Evolutionary conservation across 2,329 filamentous ascomycete species (phyloP).

Genomic region (Talaromyces sp.): DNA sequence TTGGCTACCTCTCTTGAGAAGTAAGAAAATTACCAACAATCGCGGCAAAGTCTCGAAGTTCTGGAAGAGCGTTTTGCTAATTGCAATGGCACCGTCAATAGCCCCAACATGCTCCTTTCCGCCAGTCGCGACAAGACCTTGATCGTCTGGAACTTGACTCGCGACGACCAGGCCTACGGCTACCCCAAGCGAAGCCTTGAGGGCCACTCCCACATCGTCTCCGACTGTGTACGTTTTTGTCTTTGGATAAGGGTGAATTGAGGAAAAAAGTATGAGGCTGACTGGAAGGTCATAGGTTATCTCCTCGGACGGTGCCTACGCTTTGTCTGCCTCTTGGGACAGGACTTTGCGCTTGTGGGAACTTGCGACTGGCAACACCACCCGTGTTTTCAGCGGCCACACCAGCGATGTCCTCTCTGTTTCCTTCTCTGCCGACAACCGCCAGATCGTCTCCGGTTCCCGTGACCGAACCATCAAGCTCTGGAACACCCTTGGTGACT

Average conservation of each 20-base stretch:
- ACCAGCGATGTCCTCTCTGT: conserved; percentile 99
- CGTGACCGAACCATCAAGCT: conserved; percentile 99
- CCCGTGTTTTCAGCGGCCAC: conserved; percentile 97
- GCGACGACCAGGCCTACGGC: conserved; percentile 96
- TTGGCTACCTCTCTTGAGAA: conserved; percentile 99
- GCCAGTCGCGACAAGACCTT: conserved; percentile 96
- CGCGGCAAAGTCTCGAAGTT: conserved; percentile 23
- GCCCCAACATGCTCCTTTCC: conserved; percentile 99
- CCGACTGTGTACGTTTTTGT: conserved; percentile 83
- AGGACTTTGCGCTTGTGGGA: conserved; percentile 99
- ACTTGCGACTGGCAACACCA: conserved; percentile 94
- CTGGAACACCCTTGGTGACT: conserved; percentile 99
- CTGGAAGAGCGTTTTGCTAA: conserved; percentile 33
- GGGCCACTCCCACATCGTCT: conserved; percentile 99
- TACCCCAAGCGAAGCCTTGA: conserved; percentile 99
- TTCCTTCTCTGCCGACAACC: conserved; percentile 99
- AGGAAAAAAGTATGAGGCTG: conserved; percentile 15
- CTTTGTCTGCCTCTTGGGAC: conserved; percentile 98
- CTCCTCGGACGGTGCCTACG: conserved; percentile 98
- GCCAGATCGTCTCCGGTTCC: conserved; percentile 98
- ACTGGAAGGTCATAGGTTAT: conserved; percentile 67
- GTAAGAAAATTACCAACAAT: conserved; percentile 53
- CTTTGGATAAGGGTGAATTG: background rate
- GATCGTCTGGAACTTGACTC: conserved; percentile 99
- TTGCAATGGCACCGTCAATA: conserved; percentile 36